Evolutionary conservation across 1,284 basidiomycete genomes (phyloP), one percentile per base, ranked within the genome.

Genomic region (Peniophora sp.): DNA sequence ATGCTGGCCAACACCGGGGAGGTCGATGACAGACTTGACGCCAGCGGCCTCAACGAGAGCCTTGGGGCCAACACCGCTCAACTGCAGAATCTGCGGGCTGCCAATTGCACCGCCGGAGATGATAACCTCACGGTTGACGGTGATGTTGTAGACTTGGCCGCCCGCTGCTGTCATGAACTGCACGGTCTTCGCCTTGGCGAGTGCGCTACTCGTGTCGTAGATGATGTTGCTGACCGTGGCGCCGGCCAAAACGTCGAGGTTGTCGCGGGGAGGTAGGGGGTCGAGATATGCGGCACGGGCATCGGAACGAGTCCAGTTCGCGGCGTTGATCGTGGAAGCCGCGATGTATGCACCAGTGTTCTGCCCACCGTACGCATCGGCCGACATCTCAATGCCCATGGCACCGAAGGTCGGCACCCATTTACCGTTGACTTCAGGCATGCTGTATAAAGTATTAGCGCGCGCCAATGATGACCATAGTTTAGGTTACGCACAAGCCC

Each of bases 1-100:
- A 66, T 88, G 82, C 65, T 85, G 79, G 1, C 89, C 89, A 50
- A 92, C 88, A 51, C 83, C 84, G 3, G 86, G 85, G 2, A 89
- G 69, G 53, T 80, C 78, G 39, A 70, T 55, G 23, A 62, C 52
- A 3, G 74, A 63, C 11, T 58, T 49, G 17, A 91, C 77, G 45
- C 77, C 77, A 23, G 79, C 74, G 6, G 63, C 61, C 22, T 70
- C 57, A 41, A 90, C 66, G 2, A 81, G 73, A 47, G 77, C 75
- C 49, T 61, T 64, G 2, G 85, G 83, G 0, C 87, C 89, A 51
- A 92, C 75, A 54, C 89, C 89, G 52, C 83, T 86, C 9, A 81
- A 69, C 73, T 85, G 75, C 39, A 90, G 70, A 17, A 89, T 70
- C 55, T 86, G 78, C 44, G 85, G 74, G 47, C 77, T 82, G 24